Conservation (phyloP, 345 rosid species). For the Brassica rapa region DNA sequence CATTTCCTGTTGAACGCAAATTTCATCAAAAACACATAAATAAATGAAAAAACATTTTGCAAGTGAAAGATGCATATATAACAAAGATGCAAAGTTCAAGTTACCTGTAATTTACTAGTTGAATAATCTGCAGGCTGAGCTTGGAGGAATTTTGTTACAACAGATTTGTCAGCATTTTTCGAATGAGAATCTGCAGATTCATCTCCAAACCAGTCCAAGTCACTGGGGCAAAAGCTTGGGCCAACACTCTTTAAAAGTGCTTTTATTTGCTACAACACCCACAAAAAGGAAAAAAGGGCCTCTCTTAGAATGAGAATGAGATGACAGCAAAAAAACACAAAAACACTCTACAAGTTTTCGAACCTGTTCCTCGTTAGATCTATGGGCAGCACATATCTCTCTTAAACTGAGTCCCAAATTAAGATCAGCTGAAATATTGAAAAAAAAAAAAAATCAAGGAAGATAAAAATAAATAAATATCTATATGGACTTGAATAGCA, state of each 20-base stretch:
- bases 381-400: slow-evolving; percentile 83
- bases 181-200: slow-evolving; percentile 56
- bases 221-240: slow-evolving; percentile 72
- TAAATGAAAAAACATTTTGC: background rate
- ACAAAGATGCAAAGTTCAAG: slow-evolving; percentile 8
- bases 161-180: slow-evolving; percentile 81
- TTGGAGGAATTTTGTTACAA: slow-evolving; percentile 78
- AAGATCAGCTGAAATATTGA: slow-evolving; percentile 55
- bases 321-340: background rate
- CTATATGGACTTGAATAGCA: background rate
- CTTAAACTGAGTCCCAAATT: slow-evolving; percentile 82
- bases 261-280: slow-evolving; percentile 74
- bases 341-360: background rate
- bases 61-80: slow-evolving; percentile 17
- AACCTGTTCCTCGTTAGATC: slow-evolving; percentile 94
- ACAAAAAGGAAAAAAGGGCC: slow-evolving; percentile 6
- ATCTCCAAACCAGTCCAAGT: slow-evolving; percentile 76
- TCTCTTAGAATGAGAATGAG: slow-evolving; percentile 14
- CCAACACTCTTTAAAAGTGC: slow-evolving; percentile 83
- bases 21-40: slow-evolving; percentile 10
- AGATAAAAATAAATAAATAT: background rate
- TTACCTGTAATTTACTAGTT: slow-evolving; percentile 84
- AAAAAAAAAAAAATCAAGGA: background rate
- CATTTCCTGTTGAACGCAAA: slow-evolving; percentile 70
- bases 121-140: slow-evolving; percentile 82